These are phyloP conservation scores for Musa balbisiana DNA, from an alignment of 202 grass and related monocot species.

Conservation along the genomic window DNA sequence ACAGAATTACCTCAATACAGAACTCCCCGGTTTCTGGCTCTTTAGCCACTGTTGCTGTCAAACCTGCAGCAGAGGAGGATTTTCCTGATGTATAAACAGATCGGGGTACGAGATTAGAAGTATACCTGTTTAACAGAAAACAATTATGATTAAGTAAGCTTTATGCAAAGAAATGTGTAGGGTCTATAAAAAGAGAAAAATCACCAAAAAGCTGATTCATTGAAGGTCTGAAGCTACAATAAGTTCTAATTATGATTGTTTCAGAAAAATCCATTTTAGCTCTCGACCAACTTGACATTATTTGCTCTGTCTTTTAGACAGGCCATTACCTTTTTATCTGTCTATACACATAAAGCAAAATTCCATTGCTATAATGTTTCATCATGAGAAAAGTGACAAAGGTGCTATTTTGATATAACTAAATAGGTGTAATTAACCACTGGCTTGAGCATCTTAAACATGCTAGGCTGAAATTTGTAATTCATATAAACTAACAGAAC, in stretches of 20 bases:
- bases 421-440: too few species aligned
- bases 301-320: too few species aligned
- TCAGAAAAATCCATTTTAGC: too few species aligned
- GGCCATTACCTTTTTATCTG: too few species aligned
- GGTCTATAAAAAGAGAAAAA: too few species aligned
- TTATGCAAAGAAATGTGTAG: not conserved
- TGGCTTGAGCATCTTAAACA: not conserved
- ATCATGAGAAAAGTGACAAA: not conserved
- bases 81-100: slow-evolving; percentile 98
- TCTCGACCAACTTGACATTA: too few species aligned
- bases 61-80: slow-evolving; percentile 95
- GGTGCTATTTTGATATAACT: too few species aligned
- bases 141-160: not conserved
- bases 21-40: slow-evolving; percentile 97
- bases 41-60: slow-evolving; percentile 94
- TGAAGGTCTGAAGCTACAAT: not conserved
- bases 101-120: slow-evolving; percentile 65
- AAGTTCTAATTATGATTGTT: not conserved
- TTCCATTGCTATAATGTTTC: not conserved
- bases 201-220: not conserved
- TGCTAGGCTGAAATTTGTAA: not conserved
- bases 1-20: slow-evolving; percentile 79
- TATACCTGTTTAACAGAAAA: slow-evolving; percentile 44
- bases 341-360: too few species aligned
- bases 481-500: slow-evolving; percentile 3